Conservation (phyloP, 2,329 filamentous ascomycete species). For the Thielaviopsis populi region DNA sequence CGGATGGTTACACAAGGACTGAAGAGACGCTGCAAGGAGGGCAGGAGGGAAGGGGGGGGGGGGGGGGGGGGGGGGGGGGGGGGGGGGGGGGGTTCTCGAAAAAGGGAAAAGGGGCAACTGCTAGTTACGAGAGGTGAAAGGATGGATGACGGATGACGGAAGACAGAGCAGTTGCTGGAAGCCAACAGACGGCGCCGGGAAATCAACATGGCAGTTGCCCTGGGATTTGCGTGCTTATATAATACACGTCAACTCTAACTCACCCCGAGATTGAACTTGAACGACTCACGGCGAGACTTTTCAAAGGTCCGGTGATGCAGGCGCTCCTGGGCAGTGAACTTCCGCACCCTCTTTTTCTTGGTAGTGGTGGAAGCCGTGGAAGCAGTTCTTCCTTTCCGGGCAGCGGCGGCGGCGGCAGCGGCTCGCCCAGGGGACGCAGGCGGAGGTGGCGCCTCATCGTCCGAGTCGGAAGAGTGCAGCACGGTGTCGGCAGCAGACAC, state of each 20-base stretch:
- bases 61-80: not conserved
- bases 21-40: not conserved
- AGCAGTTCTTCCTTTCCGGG: not conserved
- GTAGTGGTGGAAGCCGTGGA: not conserved
- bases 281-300: constrained; percentile 28
- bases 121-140: not conserved
- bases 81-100: not conserved
- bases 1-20: constrained; percentile 7
- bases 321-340: constrained; percentile 29
- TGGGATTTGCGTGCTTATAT: not conserved
- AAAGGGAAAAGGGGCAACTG: not conserved
- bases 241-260: constrained; percentile 16
- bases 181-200: too few relatives aligned
- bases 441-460: not conserved
- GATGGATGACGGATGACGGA: not conserved
- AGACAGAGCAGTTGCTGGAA: not conserved
- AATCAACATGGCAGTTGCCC: too few relatives aligned
- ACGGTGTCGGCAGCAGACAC: not conserved
- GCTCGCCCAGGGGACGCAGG: not conserved
- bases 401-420: too few relatives aligned
- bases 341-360: constrained; percentile 25
- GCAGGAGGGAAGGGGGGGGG: not conserved
- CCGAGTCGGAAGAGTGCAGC: not conserved
- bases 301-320: constrained; percentile 29
- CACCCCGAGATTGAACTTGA: constrained; percentile 27